Evolutionary conservation across 2,329 filamentous ascomycete genomes (phyloP), one percentile per base, ranked within the genome.

Genomic region (Sodiomyces alkalinus): DNA sequence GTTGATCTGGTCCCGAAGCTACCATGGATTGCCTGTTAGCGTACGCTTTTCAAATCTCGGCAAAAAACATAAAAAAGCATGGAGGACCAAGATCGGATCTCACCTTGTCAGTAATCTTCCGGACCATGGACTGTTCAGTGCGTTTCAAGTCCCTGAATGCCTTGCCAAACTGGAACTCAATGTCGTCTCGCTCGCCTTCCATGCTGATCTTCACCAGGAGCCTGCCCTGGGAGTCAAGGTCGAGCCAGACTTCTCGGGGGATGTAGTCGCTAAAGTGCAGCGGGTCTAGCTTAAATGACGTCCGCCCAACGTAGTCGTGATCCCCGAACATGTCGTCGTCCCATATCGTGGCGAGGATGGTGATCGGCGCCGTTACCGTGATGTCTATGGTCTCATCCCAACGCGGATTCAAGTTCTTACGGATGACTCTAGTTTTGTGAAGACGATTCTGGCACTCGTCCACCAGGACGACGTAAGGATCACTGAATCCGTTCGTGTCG

Each of bases 301-400:
- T 96, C 36, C 90, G 74, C 16, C 90, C 90, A 19, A 96, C 83
- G 48, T 92, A 96, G 47, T 98, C 90, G 47, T 98, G 90, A 46
- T 96, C 90, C 30, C 90, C 90, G 42, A 98, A 77, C 10, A 83
- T 85, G 56, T 98, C 90, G 65, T 90, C 92, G 54, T 98, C 90
- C 90, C 90, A 98, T 22, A 96, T 80, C 1, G 90, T 98, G 18
- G 87, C 86, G 45, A 96, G 92, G 40, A 98, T 74, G 43, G 96
- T 94, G 33, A 98, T 67, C 8, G 90, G 74, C 0, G 86, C 83
- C 37, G 80, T 78, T 1, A 92, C 92, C 13, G 85, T 90, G 38
- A 98, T 92, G 47, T 98, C 90, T 27, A 96, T 80, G 1, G 85
- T 83, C 57, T 96, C 90, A 42, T 98, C 90, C 87, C 90, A 98